Evolutionary conservation across 495 filamentous ascomycete genomes (phyloP).

Genomic region (Cercophora newfieldiana): DNA sequence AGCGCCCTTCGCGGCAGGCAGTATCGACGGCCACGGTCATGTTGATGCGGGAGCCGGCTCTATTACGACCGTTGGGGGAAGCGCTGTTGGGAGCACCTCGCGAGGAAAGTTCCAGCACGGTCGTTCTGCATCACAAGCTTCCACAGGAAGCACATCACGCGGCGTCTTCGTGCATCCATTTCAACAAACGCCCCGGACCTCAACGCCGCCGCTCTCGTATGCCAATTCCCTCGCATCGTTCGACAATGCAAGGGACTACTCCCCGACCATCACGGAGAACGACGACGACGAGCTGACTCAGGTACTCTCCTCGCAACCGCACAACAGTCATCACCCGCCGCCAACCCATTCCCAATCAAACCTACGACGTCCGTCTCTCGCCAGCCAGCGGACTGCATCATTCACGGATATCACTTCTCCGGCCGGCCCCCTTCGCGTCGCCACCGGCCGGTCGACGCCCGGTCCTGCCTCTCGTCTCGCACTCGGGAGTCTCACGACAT

Average conservation of each 20-base stretch:
- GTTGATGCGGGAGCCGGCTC: background rate
- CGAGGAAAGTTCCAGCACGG: slow-evolving; percentile 44
- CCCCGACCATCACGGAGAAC: slow-evolving; percentile 51
- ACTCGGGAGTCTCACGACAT: slow-evolving; percentile 35
- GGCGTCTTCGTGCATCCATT: slow-evolving; percentile 58
- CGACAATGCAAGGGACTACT: slow-evolving; percentile 46
- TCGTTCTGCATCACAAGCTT: slow-evolving; percentile 54
- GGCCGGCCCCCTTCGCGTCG: slow-evolving; percentile 44
- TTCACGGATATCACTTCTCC: slow-evolving; percentile 38
- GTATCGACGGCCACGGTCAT: background rate
- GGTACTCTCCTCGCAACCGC: slow-evolving; percentile 16
- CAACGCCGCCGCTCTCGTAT: slow-evolving; percentile 56
- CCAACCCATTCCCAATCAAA: slow-evolving; percentile 26
- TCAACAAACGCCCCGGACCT: slow-evolving; percentile 57
- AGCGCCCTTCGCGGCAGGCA: slow-evolving; percentile 5
- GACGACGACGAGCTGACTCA: slow-evolving; percentile 37
- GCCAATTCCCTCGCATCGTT: slow-evolving; percentile 52
- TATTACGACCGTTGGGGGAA: slow-evolving; percentile 9
- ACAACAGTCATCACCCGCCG: slow-evolving; percentile 12
- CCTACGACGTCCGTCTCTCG: slow-evolving; percentile 38
- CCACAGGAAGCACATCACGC: slow-evolving; percentile 43
- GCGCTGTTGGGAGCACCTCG: slow-evolving; percentile 8
- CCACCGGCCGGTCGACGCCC: slow-evolving; percentile 38
- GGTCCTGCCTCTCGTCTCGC: slow-evolving; percentile 41
- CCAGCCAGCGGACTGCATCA: slow-evolving; percentile 46